Percentiles rank a stretch among this genome's conserved stretches.
phyloP scores from a whole-genome alignment of 495 filamentous ascomycete genomes.

The Podospora pseudocomata region DNA sequence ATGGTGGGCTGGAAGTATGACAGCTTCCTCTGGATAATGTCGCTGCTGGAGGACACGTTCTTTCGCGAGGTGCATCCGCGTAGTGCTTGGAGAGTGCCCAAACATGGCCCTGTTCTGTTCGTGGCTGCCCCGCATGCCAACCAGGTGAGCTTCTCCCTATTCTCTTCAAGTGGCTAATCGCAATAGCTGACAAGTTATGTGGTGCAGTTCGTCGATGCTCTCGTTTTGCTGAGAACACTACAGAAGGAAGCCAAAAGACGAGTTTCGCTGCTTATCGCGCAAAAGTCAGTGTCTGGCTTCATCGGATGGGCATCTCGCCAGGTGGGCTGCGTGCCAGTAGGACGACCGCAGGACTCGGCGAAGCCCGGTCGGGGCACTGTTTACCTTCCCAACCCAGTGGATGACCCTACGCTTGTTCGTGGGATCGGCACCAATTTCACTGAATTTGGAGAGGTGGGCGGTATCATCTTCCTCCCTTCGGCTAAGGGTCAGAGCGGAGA shows the following conservation, averaged over 20 bases:
- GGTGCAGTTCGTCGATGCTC: slow-evolving; percentile 82
- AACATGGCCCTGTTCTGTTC: slow-evolving; percentile 83
- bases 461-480: slow-evolving; percentile 80
- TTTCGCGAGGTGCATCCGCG: slow-evolving; percentile 96
- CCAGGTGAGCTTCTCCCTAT: slow-evolving; percentile 55
- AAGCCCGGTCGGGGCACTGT: slow-evolving; percentile 75
- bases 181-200: slow-evolving; percentile 11
- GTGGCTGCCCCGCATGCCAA: slow-evolving; percentile 99
- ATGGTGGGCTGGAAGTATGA: slow-evolving; percentile 78
- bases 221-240: slow-evolving; percentile 88
- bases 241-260: slow-evolving; percentile 81
- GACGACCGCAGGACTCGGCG: slow-evolving; percentile 81
- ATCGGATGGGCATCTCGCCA: slow-evolving; percentile 76
- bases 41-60: slow-evolving; percentile 86
- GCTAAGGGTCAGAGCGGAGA: slow-evolving; percentile 70
- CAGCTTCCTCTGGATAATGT: slow-evolving; percentile 75
- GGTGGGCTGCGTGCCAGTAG: slow-evolving; percentile 83
- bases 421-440: slow-evolving; percentile 85
- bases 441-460: slow-evolving; percentile 68
- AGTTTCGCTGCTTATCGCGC: slow-evolving; percentile 87
- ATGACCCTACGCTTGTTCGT: slow-evolving; percentile 77
- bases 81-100: slow-evolving; percentile 87
- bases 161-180: not conserved
- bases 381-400: slow-evolving; percentile 85
- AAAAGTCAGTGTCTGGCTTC: slow-evolving; percentile 87